These are phyloP conservation scores for Boletus pseudo-olivaceus DNA, from an alignment of 768 basidiomycete species.

Conservation along the genomic window DNA sequence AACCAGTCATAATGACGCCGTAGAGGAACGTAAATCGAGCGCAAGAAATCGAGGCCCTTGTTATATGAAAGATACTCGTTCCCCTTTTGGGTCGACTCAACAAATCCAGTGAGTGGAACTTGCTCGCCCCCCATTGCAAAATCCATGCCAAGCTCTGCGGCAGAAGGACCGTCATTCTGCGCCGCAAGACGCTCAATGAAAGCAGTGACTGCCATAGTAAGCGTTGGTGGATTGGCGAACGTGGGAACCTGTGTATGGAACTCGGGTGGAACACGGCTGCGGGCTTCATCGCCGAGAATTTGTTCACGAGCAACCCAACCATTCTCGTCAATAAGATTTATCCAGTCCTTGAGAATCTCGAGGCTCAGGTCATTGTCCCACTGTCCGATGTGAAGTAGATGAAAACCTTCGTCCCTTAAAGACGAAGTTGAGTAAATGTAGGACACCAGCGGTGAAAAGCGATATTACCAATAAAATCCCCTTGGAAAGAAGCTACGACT, in stretches of 20 bases:
- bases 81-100: slow-evolving; percentile 31
- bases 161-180: slow-evolving; percentile 44
- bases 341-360: slow-evolving; percentile 88
- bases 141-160: slow-evolving; percentile 65
- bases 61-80: slow-evolving; percentile 55
- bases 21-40: slow-evolving; percentile 76
- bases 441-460: background rate
- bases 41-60: slow-evolving; percentile 65
- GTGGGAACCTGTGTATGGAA: slow-evolving; percentile 93
- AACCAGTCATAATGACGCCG: slow-evolving; percentile 97
- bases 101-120: slow-evolving; percentile 39
- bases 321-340: slow-evolving; percentile 84
- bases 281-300: slow-evolving; percentile 93
- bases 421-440: slow-evolving; percentile 1
- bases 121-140: slow-evolving; percentile 51
- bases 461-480: slow-evolving; percentile 89
- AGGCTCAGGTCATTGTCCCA: slow-evolving; percentile 93
- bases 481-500: slow-evolving; percentile 96
- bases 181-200: slow-evolving; percentile 74
- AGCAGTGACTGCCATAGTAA: slow-evolving; percentile 89
- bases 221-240: slow-evolving; percentile 93
- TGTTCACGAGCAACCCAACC: slow-evolving; percentile 98
- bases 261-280: slow-evolving; percentile 88
- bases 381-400: slow-evolving; percentile 84
- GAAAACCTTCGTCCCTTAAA: slow-evolving; percentile 96